Evolutionary conservation across 2,329 filamentous ascomycete genomes (phyloP), one percentile per base, ranked within the genome.

Genomic region (Aspergillus melleus): DNA sequence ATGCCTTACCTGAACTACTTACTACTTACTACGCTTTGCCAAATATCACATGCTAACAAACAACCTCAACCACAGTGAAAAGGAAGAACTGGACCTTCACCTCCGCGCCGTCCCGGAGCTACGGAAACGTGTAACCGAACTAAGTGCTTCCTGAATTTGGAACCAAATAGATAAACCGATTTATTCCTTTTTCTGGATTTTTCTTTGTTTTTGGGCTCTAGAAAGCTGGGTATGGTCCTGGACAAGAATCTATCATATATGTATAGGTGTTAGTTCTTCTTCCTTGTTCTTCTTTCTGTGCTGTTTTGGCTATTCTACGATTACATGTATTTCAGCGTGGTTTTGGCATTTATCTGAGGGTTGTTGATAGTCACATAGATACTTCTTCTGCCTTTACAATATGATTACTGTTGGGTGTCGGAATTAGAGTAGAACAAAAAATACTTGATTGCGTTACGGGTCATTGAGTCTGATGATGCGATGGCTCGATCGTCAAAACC

Each of bases 31-130:
- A 9, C 8, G 1, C 26, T 9, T 29, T 29, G 26, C 6, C 11
- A 47, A 24, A 0, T 2, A 4, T 11, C 44, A 4, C 26, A 62
- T 57, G 61, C 60, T 68, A 63, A 70, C 56, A 54, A 29, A 59
- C 46, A 54, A 10, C 36, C 5, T 19, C 11, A 14, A 2, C 39
- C 9, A 63, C 55, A 86, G 83, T 77, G 95, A 98, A 82, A 96
- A 90, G 76, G 95, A 99, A 73, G 94, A 98, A 66, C 82, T 98
- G 49, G 94, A 98, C 61, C 81, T 96, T 53, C 85, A 91, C 74
- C 79, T 99, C 54, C 83, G 95, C 61, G 89, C 92, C 64, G 90
- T 98, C 9, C 92, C 92, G 0, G 94, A 96, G 71, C 84, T 96
- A 65, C 89, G 97, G 83, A 88, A 89, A 74, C 84, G 95, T 57